Percentiles rank a stretch among this genome's conserved stretches.
phyloP scores from a whole-genome alignment of 371 early-diverging fungal genomes.

The Mucor irregularis region DNA sequence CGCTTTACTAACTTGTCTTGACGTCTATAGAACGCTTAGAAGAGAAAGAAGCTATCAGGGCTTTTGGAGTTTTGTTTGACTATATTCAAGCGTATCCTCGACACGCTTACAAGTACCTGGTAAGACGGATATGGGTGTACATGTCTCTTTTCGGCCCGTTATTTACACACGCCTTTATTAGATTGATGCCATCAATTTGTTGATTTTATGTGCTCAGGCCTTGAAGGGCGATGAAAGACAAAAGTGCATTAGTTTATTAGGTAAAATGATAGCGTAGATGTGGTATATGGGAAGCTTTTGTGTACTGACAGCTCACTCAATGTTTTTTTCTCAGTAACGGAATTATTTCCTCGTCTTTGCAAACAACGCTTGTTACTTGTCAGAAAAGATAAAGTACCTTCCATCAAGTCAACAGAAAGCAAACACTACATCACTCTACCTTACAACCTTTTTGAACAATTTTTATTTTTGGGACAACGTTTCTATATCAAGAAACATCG shows the following conservation, averaged over 20 bases:
- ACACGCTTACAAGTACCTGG: slow-evolving; percentile 51
- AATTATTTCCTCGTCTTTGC: slow-evolving; percentile 45
- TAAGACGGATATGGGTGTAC: no score
- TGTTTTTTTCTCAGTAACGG: slow-evolving; percentile 24
- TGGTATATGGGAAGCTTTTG: neutral
- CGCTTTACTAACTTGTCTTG: no score
- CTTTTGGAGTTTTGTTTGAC: slow-evolving; percentile 39
- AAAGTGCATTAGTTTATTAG: slow-evolving; percentile 29
- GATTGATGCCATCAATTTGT: slow-evolving; percentile 41
- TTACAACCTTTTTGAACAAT: slow-evolving; percentile 44
- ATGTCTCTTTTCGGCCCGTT: no score
- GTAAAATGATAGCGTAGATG: slow-evolving; percentile 4
- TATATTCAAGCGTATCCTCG: slow-evolving; percentile 49
- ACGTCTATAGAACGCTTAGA: slow-evolving; percentile 27
- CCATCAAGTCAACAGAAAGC: slow-evolving; percentile 44
- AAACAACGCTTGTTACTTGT: slow-evolving; percentile 40
- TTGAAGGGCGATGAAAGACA: slow-evolving; percentile 30
- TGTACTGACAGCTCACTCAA: neutral
- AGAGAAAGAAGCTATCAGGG: slow-evolving; percentile 34
- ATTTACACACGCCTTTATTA: slow-evolving; percentile 10
- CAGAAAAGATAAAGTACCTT: slow-evolving; percentile 31
- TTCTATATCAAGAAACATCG: slow-evolving; percentile 42
- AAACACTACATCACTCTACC: slow-evolving; percentile 43
- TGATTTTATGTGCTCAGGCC: slow-evolving; percentile 33
- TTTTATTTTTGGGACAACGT: slow-evolving; percentile 40